Evolutionary conservation across 73 alveolate species (phyloP).

Genomic region (Urostyla sp.): DNA sequence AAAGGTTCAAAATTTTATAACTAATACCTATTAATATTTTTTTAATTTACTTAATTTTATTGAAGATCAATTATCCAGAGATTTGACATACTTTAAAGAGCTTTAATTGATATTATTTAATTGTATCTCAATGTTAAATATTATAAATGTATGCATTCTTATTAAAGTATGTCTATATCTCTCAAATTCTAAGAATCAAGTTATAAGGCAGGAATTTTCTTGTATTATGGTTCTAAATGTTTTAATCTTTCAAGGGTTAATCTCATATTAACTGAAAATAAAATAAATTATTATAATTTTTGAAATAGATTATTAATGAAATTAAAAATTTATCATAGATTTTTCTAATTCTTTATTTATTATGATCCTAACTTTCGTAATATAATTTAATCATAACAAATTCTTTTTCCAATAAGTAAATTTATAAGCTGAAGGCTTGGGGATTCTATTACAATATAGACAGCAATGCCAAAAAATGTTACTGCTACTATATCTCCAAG

Average conservation of each 20-base stretch:
- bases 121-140: slow-evolving; percentile 8
- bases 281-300: too few species aligned
- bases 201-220: not conserved
- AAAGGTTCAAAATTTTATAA: slow-evolving; percentile 7
- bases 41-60: slow-evolving; percentile 26
- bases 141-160: slow-evolving; percentile 30
- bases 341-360: too few species aligned
- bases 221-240: slow-evolving; percentile 16
- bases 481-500: too few species aligned
- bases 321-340: too few species aligned
- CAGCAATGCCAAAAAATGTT: too few species aligned
- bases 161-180: slow-evolving; percentile 1
- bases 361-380: too few species aligned
- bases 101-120: not conserved
- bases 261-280: too few species aligned
- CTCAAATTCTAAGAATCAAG: slow-evolving; percentile 18
- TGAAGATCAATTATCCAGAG: slow-evolving; percentile 41
- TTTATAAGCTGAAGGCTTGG: too few species aligned
- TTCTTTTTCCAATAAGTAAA: too few species aligned
- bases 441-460: too few species aligned
- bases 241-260: slow-evolving; percentile 11
- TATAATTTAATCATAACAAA: too few species aligned
- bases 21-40: not conserved
- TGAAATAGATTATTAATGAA: too few species aligned
- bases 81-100: slow-evolving; percentile 9